These are phyloP conservation scores for Isoetes engelmannii DNA, from an alignment of 83 land plant species.

Conservation along the genomic window DNA sequence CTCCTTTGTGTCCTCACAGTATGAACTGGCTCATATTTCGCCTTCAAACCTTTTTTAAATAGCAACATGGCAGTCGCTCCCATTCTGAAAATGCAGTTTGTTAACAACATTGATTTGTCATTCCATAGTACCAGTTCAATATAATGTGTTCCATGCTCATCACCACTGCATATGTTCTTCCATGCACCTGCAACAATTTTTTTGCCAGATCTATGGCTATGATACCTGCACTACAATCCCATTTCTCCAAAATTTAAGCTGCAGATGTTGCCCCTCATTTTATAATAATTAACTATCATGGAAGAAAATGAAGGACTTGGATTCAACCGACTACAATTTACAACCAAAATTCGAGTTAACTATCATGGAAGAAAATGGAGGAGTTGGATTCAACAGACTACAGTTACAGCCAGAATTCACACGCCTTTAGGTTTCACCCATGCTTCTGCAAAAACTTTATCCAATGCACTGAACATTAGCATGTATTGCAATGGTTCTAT, in stretches of 20 bases:
- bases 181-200: slow-evolving; percentile 18
- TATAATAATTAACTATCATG: neutral
- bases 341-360: slow-evolving; percentile 26
- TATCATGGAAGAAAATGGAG: too few relatives aligned
- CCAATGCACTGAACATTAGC: too few relatives aligned
- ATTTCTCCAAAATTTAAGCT: slow-evolving; percentile 33
- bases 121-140: slow-evolving; percentile 21
- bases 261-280: slow-evolving; percentile 28
- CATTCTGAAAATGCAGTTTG: slow-evolving; percentile 28
- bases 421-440: too few relatives aligned
- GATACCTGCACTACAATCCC: slow-evolving; percentile 42
- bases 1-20: slow-evolving; percentile 26
- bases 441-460: too few relatives aligned
- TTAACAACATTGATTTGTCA: slow-evolving; percentile 19
- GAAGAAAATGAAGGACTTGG: slow-evolving; percentile 31
- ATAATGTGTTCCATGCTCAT: slow-evolving; percentile 28
- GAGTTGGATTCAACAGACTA: too few relatives aligned
- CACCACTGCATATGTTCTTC: slow-evolving; percentile 23
- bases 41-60: slow-evolving; percentile 14
- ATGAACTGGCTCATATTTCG: slow-evolving; percentile 24
- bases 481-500: too few relatives aligned
- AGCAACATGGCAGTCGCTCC: slow-evolving; percentile 20
- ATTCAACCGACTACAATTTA: slow-evolving; percentile 26
- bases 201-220: slow-evolving; percentile 33
- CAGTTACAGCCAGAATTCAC: too few relatives aligned